Percentiles rank a stretch among this genome's conserved stretches.
Evolutionary conservation across 768 basidiomycete species (phyloP).

Genomic region (Pseudohyphozyma bogoriensis): DNA sequence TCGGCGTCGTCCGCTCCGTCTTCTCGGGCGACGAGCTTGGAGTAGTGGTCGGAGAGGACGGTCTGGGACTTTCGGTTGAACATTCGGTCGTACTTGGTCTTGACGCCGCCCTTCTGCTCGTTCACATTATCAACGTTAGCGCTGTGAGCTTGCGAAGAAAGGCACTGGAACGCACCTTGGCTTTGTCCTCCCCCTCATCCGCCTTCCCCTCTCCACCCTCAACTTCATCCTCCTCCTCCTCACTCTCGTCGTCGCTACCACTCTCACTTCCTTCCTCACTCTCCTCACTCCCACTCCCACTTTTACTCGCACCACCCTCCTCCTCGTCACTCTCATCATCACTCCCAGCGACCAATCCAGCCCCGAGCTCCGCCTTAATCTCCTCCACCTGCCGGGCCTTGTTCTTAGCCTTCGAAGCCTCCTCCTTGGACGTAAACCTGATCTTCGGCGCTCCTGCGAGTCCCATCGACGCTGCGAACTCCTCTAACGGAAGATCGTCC

Average conservation of each 20-base stretch:
- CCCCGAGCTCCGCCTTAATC: constrained; percentile 26
- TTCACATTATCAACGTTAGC: constrained; percentile 36
- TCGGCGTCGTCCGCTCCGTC: constrained; percentile 34
- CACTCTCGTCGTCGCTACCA: not conserved
- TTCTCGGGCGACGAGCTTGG: constrained; percentile 59
- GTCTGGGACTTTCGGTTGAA: constrained; percentile 92
- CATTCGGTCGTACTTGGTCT: constrained; percentile 94
- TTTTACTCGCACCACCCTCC: constrained; percentile 5
- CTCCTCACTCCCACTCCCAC: not conserved
- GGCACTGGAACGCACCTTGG: constrained; percentile 23
- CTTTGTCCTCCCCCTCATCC: constrained; percentile 17
- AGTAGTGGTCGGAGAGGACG: constrained; percentile 81
- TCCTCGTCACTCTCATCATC: constrained; percentile 14
- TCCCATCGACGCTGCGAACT: constrained; percentile 79
- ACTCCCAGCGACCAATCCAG: constrained; percentile 5
- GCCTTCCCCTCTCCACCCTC: not conserved
- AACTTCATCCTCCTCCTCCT: not conserved
- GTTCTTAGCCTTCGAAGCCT: constrained; percentile 69
- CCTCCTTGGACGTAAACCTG: constrained; percentile 61
- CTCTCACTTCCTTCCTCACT: no score
- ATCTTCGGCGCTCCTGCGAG: constrained; percentile 91
- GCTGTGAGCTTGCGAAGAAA: constrained; percentile 1
- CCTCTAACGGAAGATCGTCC: constrained; percentile 65
- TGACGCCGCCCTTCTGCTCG: constrained; percentile 16
- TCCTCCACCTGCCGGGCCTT: constrained; percentile 43